Evolutionary conservation across 495 filamentous ascomycete species (phyloP), one percentile per base, ranked within the genome.

Genomic region (Penicillium alfredii): DNA sequence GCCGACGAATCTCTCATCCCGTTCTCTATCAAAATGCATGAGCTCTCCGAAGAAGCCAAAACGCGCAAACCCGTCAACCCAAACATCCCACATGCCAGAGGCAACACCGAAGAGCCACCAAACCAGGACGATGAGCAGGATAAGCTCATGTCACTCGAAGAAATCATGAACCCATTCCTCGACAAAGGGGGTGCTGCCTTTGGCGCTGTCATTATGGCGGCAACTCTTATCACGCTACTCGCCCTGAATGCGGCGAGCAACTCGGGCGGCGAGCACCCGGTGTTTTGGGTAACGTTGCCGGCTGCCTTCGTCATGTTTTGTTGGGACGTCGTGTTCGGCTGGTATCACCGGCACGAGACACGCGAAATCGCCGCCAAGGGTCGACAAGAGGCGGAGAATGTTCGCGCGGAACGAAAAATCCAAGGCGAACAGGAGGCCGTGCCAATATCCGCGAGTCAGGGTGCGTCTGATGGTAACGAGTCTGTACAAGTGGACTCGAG

Each of bases 91-190:
- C 47, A 77, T 43, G 73, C 73, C 7, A 51, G 74, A 41, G 75
- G 74, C n/a, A 65, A 45, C 2, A 68, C 69, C 1, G 74, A 72
- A 23, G 71, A 74, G 35, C 51, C 71, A 31, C 75, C 80, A 38
- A 62, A 69, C 4, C 47, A 45, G 0, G 61, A 67, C 16, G 33
- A 49, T 9, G 36, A 35, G 10, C 16, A 46, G 15, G 66, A 56
- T n/a, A 68, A 76, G 34, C 49, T 68, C 1, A 52, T 80, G 7
- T 77, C 75, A 0, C 63, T 83, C 0, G 78, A 80, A 50, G 78
- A 82, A 49, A 79, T 83, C 52, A 76, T 83, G 74, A 81, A 83
- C 41, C 80, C 80, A 1, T 83, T 78, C 47, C 42, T 83, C 8
- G 80, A 83, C 49, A 80, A 77, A 50, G 51, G 57, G 8, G 72